Base-by-base conservation (phyloP, 805 yeast genomes). In the Ogataea chonburiensis region DNA sequence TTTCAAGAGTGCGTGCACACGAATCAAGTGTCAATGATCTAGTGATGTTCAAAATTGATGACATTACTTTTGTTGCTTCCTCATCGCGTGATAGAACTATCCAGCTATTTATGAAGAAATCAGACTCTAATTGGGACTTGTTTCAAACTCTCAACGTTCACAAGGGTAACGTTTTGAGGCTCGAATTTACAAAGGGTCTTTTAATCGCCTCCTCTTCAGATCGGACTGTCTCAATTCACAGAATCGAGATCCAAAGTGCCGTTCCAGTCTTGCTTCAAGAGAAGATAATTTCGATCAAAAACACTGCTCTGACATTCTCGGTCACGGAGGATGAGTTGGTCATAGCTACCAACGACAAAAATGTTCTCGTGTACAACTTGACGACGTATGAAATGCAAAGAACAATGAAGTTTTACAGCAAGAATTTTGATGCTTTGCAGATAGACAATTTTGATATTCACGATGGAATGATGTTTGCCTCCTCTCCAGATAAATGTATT, bases 81-180 rank as follows among this genome's bases (percentile, higher is more conserved):
- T 70, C 73, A 17, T 74, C 82, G 1, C 57, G 86, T 26, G 86
- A 80, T 51, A 52, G 86, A 34, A 80, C 79, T 66, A 69, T 80
- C 19, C 86, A 80, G 51, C 51, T 79, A 0, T 75, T 75, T 40
- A 49, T 52, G 10, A 60, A 56, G 30, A 14, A 37, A 17, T 21
- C 15, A 5, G 29, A 21, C 2, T 23, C 32, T 12, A 45, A 34
- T 1, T 81, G 86, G 85, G 66, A 60, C 5, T 56, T 82, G 4
- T 53, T 68, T 28, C 83, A 79, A 48, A 81, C 88, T 0, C 49
- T 81, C n/a, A 71, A 74, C 1, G 61, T 69, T 5, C 86, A 77
- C 47, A 74, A 70, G 35, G 83, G 77, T 0, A 77, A 73, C 49
- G 53, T 79, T 9, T 34, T 68, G 7, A 65, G 66, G 19, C 48